Evolutionary conservation across 2,329 filamentous ascomycete species (phyloP), one percentile per base, ranked within the genome.

Genomic region (Diplodia seriata): DNA sequence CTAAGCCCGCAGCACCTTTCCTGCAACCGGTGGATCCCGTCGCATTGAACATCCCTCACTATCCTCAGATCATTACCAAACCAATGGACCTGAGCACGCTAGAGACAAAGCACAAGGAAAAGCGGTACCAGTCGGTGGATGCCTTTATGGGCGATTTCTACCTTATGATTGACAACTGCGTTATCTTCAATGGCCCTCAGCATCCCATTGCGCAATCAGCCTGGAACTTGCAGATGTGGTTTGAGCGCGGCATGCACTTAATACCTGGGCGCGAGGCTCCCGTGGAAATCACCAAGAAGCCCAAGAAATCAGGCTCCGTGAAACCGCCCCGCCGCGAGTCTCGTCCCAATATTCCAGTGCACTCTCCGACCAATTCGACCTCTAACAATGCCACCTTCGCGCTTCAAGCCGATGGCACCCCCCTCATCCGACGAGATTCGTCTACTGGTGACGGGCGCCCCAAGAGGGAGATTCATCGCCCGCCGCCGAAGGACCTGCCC

Each of bases 381-480:
- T 36, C 66, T 0, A 40, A 51, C 15, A 54, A n/a, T 36, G 85
- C 85, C 36, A 86, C 90, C 0, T 96, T 93, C 79, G 92, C 93
- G 2, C 83, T 96, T 12, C 88, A 91, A 29, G 88, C 92, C 1
- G 89, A 92, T 72, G 92, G 92, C 1, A 85, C 92, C 49, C 93
- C 93, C 9, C 85, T 93, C 49, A 95, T 95, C 71, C 90, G 95
- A 66, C 91, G 94, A 23, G 93, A 96, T 74, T 97, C 92, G 1
- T 90, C 89, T 6, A 90, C 90, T 68, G 92, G 93, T 72, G 91
- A 90, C 68, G 86, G 89, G 71, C 88, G 95, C 63, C 94, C 94
- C 12, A 97, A 97, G 84, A 90, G 95, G 66, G 93, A 94, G 15
- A 97, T 98, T 67, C 93, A 97, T 74, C 91, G 94, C 9, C 93